Evolutionary conservation across 139 green algal genomes (phyloP).

Genomic region (Tetradesmus lagerheimii): DNA sequence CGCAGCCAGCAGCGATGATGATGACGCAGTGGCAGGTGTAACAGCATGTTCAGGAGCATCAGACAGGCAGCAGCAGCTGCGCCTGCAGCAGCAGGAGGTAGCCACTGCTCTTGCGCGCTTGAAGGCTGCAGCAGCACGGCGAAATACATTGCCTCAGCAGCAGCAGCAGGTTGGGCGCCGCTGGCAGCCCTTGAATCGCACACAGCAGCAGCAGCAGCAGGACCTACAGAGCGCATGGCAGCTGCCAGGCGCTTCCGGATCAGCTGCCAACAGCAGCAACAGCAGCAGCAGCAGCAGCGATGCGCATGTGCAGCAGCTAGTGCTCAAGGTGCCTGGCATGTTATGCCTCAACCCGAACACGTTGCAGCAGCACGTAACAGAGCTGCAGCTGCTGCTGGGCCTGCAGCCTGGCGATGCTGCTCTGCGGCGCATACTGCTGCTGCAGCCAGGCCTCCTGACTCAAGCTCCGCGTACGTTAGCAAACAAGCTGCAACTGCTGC

Average conservation of each 20-base stretch:
- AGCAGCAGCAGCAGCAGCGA: slow-evolving; percentile 15
- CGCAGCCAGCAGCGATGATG: neutral
- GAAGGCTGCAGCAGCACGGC: neutral
- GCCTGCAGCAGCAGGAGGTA: slow-evolving; percentile 14
- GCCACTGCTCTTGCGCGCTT: neutral
- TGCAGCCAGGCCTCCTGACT: slow-evolving; percentile 31
- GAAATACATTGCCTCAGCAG: neutral
- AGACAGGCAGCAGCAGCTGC: neutral
- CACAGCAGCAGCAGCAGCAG: neutral
- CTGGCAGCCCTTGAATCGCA: neutral
- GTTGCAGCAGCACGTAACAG: slow-evolving; percentile 5
- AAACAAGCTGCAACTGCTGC: slow-evolving; percentile 40
- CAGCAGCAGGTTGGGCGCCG: neutral
- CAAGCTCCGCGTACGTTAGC: slow-evolving; percentile 7
- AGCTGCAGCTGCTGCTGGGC: slow-evolving; percentile 44
- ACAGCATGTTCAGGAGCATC: neutral
- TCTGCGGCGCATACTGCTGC: neutral
- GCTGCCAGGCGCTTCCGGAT: neutral
- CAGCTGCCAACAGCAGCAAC: neutral
- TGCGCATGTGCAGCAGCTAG: slow-evolving; percentile 26
- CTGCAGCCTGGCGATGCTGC: slow-evolving; percentile 23
- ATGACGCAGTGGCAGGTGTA: neutral
- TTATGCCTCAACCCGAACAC: slow-evolving; percentile 4
- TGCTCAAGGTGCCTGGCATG: slow-evolving; percentile 15
- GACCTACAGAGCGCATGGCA: neutral